These are phyloP conservation scores for Oehlia diaphana DNA, from an alignment of 192 early-diverging fungal species.

Conservation along the genomic window DNA sequence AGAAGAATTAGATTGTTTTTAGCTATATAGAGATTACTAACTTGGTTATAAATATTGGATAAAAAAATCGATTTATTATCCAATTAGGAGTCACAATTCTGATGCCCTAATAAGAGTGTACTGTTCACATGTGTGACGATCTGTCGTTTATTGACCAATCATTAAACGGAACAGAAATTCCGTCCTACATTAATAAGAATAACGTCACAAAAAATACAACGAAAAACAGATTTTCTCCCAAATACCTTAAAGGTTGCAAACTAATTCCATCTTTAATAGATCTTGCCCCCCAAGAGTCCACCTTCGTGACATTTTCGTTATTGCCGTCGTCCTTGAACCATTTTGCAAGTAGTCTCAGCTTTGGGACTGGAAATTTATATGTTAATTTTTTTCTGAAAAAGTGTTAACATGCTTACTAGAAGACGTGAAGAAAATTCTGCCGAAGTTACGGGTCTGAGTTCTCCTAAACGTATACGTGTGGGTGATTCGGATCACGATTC, in stretches of 20 bases:
- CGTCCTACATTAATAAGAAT: neutral
- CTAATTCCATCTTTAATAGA: neutral
- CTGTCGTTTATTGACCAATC: neutral
- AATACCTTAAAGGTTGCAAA: neutral
- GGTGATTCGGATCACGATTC: constrained; percentile 21
- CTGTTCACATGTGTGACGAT: neutral
- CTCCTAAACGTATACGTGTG: constrained; percentile 18
- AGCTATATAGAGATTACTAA: too few species aligned
- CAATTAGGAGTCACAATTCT: too few species aligned
- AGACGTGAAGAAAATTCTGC: constrained; percentile 26
- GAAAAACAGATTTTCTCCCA: neutral
- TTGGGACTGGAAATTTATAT: constrained; percentile 4
- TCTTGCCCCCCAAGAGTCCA: neutral
- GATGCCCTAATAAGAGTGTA: too few species aligned
- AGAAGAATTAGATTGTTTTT: too few species aligned
- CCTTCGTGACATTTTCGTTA: constrained; percentile 13
- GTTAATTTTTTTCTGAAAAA: neutral
- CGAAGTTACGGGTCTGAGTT: neutral
- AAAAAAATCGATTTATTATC: too few species aligned
- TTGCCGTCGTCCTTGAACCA: neutral
- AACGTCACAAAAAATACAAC: neutral
- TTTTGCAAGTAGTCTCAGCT: neutral
- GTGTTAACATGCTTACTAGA: constrained; percentile 14
- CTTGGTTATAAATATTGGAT: too few species aligned
- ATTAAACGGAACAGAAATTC: neutral